phyloP scores from a whole-genome alignment of 768 basidiomycete species.

The Mycena latifolia region DNA sequence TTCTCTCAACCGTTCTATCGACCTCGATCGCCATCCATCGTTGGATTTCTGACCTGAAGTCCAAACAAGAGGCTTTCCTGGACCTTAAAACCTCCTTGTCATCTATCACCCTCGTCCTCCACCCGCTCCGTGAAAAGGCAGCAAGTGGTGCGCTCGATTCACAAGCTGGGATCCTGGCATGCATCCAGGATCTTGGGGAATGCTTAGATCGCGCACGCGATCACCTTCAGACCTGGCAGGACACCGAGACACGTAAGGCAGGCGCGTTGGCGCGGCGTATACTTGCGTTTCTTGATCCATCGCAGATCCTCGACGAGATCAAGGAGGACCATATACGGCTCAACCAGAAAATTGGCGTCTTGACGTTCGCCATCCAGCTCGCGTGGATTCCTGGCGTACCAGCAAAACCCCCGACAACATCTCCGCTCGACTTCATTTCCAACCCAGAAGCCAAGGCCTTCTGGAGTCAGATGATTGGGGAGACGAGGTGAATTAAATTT shows the following conservation, averaged over 20 bases:
- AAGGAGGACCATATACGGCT: constrained; percentile 9
- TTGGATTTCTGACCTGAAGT: constrained; percentile 20
- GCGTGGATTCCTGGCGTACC: constrained; percentile 13
- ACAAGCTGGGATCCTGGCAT: constrained; percentile 21
- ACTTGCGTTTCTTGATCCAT: constrained; percentile 26
- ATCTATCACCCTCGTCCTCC: too few relatives aligned
- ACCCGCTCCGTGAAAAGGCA: constrained; percentile 19
- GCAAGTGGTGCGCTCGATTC: constrained; percentile 15
- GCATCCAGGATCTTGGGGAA: background rate
- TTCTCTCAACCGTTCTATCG: constrained; percentile 28
- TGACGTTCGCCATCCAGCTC: constrained; percentile 24
- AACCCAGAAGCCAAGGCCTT: too few relatives aligned
- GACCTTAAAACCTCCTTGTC: constrained; percentile 21
- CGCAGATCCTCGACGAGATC: constrained; percentile 13
- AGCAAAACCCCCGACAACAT: background rate
- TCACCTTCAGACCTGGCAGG: constrained; percentile 27
- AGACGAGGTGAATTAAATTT: too few relatives aligned
- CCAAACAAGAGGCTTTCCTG: constrained; percentile 19
- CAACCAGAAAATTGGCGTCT: constrained; percentile 7
- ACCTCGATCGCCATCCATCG: constrained; percentile 14
- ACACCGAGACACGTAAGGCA: constrained; percentile 12
- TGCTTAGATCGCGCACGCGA: constrained; percentile 1
- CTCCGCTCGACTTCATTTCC: too few relatives aligned
- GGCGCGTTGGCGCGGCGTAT: constrained; percentile 7
- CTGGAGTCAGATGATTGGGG: too few relatives aligned